Base-by-base conservation (phyloP, 257 asterid species). In the Plantago elongata region DNA sequence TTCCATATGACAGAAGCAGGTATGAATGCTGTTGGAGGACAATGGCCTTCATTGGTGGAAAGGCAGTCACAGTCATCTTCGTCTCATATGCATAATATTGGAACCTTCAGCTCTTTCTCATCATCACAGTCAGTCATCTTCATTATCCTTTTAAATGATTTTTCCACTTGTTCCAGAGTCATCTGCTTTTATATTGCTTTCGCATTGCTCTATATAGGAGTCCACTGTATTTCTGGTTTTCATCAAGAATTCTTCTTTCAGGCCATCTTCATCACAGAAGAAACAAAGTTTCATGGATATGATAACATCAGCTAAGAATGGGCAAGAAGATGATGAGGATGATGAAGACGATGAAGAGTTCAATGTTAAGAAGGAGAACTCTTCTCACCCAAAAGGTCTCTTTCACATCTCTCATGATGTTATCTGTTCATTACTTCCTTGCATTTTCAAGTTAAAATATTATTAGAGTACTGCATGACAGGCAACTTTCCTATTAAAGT, bases 291-390 rank as follows among this genome's bases (percentile, higher is more conserved):
- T 89, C 80, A 74, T 81, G 75, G 82, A 84, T 64, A 79, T 93
- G 97, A 79, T 89, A 44, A 71, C 82, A 49, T 85, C 96, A 11
- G 82, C 90, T 29, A 87, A 69, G 74, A 82, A 74, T 69, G 83
- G 72, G 58, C 87, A 74, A 69, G 94, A 88, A 63, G 99, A 87
- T 45, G 89, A 84, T 10, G 94, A 90, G 10, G 94, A 84, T 0
- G 95, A 88, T 0, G 95, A 84, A 0, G 95, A 84, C 2, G 94
- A 54, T 27, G 59, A 86, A 22, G 96, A 82, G 62, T 79, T 84
- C 55, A 51, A 57, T 50, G 66, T 89, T 61, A 92, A 89, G 83
- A 89, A 76, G 73, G 96, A 85, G 72, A 68, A 86, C 37, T 65
- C 95, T 13, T 63, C 87, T 68, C 83, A 72, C 60, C 66, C 79